These are phyloP conservation scores for Cystobasidiaceae sp. DNA, from an alignment of 1,284 basidiomycete species.

Conservation along the genomic window DNA sequence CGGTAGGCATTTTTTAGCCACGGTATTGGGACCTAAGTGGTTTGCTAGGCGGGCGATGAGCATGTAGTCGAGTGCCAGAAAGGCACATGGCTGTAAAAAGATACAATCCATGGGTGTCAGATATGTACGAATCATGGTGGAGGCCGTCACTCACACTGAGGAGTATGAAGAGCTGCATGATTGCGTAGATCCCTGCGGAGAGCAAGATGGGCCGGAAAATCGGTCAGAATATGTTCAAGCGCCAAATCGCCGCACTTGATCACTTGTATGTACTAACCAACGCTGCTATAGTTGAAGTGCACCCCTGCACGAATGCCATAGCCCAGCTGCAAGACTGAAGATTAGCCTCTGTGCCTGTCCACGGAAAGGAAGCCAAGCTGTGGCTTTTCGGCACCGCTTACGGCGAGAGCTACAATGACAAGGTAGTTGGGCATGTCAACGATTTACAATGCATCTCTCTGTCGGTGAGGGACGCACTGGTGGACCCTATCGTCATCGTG, in stretches of 20 bases:
- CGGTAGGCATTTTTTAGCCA: conserved; percentile 19
- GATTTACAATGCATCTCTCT: not conserved
- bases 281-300: not conserved
- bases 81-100: conserved; percentile 34
- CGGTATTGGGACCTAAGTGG: conserved; percentile 3
- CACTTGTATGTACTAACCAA: conserved; percentile 14
- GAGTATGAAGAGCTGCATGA: conserved; percentile 34
- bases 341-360: not conserved
- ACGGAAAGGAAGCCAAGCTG: conserved; percentile 4
- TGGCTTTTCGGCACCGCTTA: conserved; percentile 1
- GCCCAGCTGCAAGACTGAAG: conserved; percentile 3
- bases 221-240: not conserved
- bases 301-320: conserved; percentile 14
- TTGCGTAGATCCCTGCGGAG: conserved; percentile 27
- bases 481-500: conserved; percentile 31
- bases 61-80: conserved; percentile 37
- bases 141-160: conserved; percentile 16
- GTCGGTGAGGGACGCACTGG: conserved; percentile 29
- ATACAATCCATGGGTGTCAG: not conserved
- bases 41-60: conserved; percentile 23
- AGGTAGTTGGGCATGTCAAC: not conserved
- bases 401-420: not conserved
- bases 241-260: not conserved
- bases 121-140: not conserved
- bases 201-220: not conserved